phyloP scores from a whole-genome alignment of 2,329 filamentous ascomycete species.

The Clarireedia monteithiana region DNA sequence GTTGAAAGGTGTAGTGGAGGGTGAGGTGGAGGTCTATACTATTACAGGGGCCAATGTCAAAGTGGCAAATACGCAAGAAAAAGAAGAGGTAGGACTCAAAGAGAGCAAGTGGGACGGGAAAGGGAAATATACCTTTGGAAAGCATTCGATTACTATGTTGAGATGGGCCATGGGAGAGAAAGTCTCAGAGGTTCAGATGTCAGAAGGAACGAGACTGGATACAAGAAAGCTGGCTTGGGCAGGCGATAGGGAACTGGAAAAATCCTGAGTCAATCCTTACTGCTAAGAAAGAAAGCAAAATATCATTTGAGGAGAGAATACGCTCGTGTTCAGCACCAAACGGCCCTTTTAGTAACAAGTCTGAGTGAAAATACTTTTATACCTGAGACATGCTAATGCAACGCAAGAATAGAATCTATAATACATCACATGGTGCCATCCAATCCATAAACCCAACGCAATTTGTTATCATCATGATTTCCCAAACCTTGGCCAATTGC shows the following conservation, averaged over 20 bases:
- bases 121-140: constrained; percentile 57
- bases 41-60: constrained; percentile 51
- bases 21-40: constrained; percentile 51
- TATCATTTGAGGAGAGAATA: too few species aligned
- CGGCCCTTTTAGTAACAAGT: too few species aligned
- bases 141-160: constrained; percentile 63
- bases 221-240: constrained; percentile 26
- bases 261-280: background rate
- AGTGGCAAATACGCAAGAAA: constrained; percentile 54
- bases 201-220: constrained; percentile 18
- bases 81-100: constrained; percentile 52
- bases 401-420: too few species aligned
- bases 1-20: constrained; percentile 45
- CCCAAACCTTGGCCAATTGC: background rate
- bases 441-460: too few species aligned
- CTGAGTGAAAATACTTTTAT: too few species aligned
- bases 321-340: too few species aligned
- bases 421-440: too few species aligned
- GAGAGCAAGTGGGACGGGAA: constrained; percentile 57
- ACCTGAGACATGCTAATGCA: too few species aligned
- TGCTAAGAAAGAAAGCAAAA: too few species aligned
- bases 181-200: constrained; percentile 19
- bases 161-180: constrained; percentile 35
- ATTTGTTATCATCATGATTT: too few species aligned
- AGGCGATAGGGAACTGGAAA: constrained; percentile 4